Percentiles rank a stretch among this genome's conserved stretches.
Conservation (phyloP, 2,329 filamentous ascomycete genomes). For the Sclerotinia sclerotiorum region DNA sequence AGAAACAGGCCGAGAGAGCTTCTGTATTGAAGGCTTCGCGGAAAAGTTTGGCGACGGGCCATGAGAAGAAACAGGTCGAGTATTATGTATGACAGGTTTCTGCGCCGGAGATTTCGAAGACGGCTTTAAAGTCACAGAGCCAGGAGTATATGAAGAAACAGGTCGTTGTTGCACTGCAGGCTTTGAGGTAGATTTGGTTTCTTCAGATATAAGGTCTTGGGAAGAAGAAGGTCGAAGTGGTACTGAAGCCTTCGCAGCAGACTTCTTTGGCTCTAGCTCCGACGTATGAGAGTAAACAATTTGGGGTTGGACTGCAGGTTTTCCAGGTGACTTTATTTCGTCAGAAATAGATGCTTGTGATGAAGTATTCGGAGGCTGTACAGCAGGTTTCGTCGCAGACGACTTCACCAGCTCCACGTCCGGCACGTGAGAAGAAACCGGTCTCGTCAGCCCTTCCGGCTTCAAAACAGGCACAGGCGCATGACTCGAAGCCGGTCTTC, state of each 20-base stretch:
- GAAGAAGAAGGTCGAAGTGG: background rate
- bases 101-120: constrained; percentile 1
- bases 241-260: background rate
- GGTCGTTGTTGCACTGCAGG: background rate
- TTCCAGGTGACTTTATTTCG: background rate
- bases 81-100: background rate
- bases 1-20: background rate
- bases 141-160: background rate
- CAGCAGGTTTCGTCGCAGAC: background rate
- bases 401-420: constrained; percentile 18
- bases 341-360: background rate
- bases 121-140: background rate
- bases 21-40: background rate
- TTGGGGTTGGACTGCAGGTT: constrained; percentile 1
- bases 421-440: constrained; percentile 28
- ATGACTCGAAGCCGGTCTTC: constrained; percentile 23
- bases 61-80: constrained; percentile 5
- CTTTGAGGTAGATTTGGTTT: background rate
- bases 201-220: background rate
- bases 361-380: background rate
- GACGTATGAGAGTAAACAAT: constrained; percentile 26
- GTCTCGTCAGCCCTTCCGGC: constrained; percentile 1
- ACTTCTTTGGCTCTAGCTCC: constrained; percentile 18
- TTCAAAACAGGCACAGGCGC: constrained; percentile 6
- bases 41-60: background rate